Percentiles rank a stretch among this genome's conserved stretches.
Evolutionary conservation across 2,329 filamentous ascomycete species (phyloP).

Genomic region (Cadophora sp.): DNA sequence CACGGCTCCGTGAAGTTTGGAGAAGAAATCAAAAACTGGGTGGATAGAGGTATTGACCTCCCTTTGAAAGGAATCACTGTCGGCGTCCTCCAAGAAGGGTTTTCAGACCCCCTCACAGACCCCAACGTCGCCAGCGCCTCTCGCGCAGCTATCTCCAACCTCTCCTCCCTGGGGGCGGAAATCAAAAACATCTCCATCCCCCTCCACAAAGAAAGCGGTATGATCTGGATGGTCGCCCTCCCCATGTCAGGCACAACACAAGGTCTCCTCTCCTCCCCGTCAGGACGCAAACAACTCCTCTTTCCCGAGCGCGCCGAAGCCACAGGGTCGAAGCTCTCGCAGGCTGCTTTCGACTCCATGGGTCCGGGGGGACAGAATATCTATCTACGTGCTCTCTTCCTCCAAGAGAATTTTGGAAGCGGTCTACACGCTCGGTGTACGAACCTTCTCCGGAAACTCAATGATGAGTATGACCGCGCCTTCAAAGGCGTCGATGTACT

Average conservation of each 20-base stretch:
- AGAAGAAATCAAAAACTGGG: slow-evolving; percentile 3
- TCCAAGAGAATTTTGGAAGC: too few relatives aligned
- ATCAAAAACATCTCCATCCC: slow-evolving; percentile 59
- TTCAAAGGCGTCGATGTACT: slow-evolving; percentile 53
- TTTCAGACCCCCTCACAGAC: slow-evolving; percentile 52
- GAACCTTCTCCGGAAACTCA: slow-evolving; percentile 55
- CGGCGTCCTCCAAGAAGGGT: slow-evolving; percentile 55
- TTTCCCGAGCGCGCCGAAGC: too few relatives aligned
- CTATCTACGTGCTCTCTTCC: too few relatives aligned
- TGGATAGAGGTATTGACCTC: too few relatives aligned
- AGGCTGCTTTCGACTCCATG: too few relatives aligned
- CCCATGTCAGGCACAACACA: too few relatives aligned
- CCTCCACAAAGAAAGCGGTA: slow-evolving; percentile 43
- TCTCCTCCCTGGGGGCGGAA: slow-evolving; percentile 55
- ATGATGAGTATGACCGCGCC: slow-evolving; percentile 53
- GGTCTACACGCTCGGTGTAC: slow-evolving; percentile 56
- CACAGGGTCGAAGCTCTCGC: too few relatives aligned
- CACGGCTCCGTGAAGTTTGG: slow-evolving; percentile 38
- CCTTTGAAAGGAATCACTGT: slow-evolving; percentile 48
- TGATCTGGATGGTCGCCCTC: too few relatives aligned
- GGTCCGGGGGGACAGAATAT: too few relatives aligned
- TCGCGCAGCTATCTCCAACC: slow-evolving; percentile 49
- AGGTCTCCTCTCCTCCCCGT: too few relatives aligned
- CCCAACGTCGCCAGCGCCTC: slow-evolving; percentile 46
- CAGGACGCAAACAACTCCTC: slow-evolving; percentile 45